Base-by-base conservation (phyloP, 139 green algal species). In the Micractinium conductrix region DNA sequence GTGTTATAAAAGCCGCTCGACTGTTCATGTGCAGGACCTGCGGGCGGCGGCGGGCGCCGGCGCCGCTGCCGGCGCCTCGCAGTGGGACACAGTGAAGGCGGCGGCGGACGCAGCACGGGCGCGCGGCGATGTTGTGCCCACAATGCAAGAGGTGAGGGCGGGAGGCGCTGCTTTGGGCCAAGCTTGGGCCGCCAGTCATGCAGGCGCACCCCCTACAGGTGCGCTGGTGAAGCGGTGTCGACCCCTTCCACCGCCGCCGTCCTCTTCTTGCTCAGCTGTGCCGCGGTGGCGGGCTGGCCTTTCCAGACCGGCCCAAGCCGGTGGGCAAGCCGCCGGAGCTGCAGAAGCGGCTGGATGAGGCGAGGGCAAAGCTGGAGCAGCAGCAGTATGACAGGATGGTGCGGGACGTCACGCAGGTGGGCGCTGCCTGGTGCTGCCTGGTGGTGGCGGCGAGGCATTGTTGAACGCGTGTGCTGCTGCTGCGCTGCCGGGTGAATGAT, bases 351-450 rank as follows among this genome's bases (percentile, higher is more conserved):
- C 79, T 97, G n/a, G 81, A 87, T 28, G 75, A 86, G 53, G 82
- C 95, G 72, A 68, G 75, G 42, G 74, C 74, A 8, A 17, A 79
- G n/a, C 45, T 94, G 24, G 92, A 96, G 24, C 84, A 96, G 74
- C 67, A 87, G 53, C 72, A 81, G 38, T 94, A 90, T 30, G 85
- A 90, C 50, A 78, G n/a, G 3, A 91, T 93, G 88, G 83, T 91
- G 50, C 21, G 68, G 1, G 86, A 88, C 19, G 87, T 93, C 2
- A 89, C 88, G 7, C 33, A 89, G 71, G 65, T 82, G 50, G 24
- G 75, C 17, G 33, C 19, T 63, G 73, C 28, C 8, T 26, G 26
- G 9, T 28, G 26, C n/a, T 84, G 72, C 14, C 91, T 93, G 90
- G 87, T 93, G 21, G n/a, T 78, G 37, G 53, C n/a, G n/a, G n/a